A percentile compares a stretch with the other conserved stretches of the same genome.
Conservation (phyloP, 495 filamentous ascomycete species). For the Parachaetomium inaequale region DNA sequence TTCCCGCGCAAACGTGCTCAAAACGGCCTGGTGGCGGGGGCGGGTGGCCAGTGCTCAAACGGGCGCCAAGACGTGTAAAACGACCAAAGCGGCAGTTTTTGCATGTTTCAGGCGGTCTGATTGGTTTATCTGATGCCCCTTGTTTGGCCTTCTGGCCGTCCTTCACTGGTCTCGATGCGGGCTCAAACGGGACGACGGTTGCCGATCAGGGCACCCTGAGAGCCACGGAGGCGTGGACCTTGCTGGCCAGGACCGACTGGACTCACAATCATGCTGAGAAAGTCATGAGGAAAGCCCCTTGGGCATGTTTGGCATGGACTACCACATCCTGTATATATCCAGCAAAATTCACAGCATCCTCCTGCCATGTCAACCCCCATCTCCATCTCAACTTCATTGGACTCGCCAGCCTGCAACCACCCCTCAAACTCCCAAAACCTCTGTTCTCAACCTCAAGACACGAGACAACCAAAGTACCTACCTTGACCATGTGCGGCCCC, state of each 20-base stretch:
- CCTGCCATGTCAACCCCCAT: too few relatives aligned
- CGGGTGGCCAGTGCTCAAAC: slow-evolving; percentile 6
- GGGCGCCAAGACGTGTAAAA: slow-evolving; percentile 14
- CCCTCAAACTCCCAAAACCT: neutral
- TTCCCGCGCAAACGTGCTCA: slow-evolving; percentile 39
- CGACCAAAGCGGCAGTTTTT: slow-evolving; percentile 29
- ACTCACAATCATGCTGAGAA: too few relatives aligned
- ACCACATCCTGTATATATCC: too few relatives aligned
- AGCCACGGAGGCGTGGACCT: too few relatives aligned
- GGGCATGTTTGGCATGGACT: too few relatives aligned
- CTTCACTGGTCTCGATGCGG: neutral
- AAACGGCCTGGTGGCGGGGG: slow-evolving; percentile 11
- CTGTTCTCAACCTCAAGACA: neutral
- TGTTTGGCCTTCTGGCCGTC: neutral
- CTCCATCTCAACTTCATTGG: too few relatives aligned
- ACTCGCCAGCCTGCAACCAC: neutral
- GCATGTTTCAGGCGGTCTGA: slow-evolving; percentile 15
- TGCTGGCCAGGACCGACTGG: neutral
- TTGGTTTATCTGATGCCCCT: slow-evolving; percentile 2
- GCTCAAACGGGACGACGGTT: slow-evolving; percentile 10
- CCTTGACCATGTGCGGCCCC: slow-evolving; percentile 37
- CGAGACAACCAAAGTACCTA: slow-evolving; percentile 1
- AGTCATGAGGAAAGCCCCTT: too few relatives aligned
- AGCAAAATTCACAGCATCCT: too few relatives aligned
- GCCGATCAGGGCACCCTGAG: neutral